Percentiles rank a stretch among this genome's conserved stretches.
Conservation (phyloP, 768 basidiomycete species). For the Glaciozyma martinii region DNA sequence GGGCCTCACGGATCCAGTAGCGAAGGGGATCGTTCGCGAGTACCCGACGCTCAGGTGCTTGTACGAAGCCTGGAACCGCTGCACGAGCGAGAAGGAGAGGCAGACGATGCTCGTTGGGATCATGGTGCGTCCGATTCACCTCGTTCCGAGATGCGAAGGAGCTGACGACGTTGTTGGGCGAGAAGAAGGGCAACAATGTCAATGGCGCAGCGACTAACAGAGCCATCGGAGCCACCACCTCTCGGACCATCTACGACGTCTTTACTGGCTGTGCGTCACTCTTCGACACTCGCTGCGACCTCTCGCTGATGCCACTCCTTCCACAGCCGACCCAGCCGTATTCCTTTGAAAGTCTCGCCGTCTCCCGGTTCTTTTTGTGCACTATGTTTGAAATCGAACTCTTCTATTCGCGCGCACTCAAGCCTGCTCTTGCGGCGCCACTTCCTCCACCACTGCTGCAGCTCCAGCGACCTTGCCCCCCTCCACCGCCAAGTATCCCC, state of each 20-base stretch:
- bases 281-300: background rate
- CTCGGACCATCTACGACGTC: conserved; percentile 15
- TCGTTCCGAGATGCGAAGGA: background rate
- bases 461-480: background rate
- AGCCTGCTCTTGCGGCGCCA: background rate
- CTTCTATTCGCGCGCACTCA: background rate
- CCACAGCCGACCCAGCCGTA: conserved; percentile 10
- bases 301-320: background rate
- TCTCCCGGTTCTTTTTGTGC: background rate
- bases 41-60: conserved; percentile 31
- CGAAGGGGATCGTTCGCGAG: conserved; percentile 26
- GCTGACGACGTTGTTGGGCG: background rate
- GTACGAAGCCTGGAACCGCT: conserved; percentile 19
- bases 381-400: background rate
- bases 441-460: background rate
- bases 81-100: conserved; percentile 8
- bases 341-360: background rate
- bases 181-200: conserved; percentile 21
- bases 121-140: background rate
- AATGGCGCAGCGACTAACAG: conserved; percentile 23
- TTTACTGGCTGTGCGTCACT: conserved; percentile 10
- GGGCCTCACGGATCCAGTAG: conserved; percentile 25
- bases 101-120: conserved; percentile 24
- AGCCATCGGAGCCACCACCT: conserved; percentile 9
- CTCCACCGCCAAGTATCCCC: conserved; percentile 30